Evolutionary conservation across 2,329 filamentous ascomycete species (phyloP), one percentile per base, ranked within the genome.

Genomic region (Aschersonia sp.): DNA sequence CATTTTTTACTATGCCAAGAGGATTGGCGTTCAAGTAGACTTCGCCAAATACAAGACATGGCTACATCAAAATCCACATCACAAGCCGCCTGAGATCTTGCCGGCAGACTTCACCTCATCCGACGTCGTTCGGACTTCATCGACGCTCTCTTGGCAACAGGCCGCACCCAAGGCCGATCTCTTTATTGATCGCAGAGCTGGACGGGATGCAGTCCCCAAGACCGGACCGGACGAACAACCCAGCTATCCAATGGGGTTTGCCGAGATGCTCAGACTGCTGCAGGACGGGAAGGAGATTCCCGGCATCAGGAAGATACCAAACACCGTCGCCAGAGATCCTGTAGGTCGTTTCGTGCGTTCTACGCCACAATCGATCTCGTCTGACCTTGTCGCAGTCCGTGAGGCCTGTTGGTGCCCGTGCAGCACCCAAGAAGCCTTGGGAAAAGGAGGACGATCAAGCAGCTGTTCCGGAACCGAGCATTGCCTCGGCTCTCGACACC

Each of bases 231-330:
- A 54, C n/a, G 66, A 66, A 39, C 71, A 76, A 43, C 83, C 87
- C 39, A 76, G 78, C 1, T 94, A 94, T 57, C 88, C 88, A 4
- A 81, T 81, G 45, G 83, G 80, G 1, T 95, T 96, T 63, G 83
- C 85, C 6, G 81, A 90, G 54, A 87, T 96, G 52, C 82, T 94
- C 48, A 83, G 87, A 57, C 76, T 94, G 47, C 85, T 96, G 47
- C 85, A 86, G 30, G 81, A 79, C 31, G 87, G 87, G 47, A 80
- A 87, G 56, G 82, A 85, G 0, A 83, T 96, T 42, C 87, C 88
- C 1, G 89, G 89, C 1, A 94, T 96, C 58, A 81, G 81, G 55
- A 79, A 94, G 53, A 90, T 96, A 47, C 87, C 89, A 5, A 78
- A 87, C 54, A 92, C 83, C 0, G 70, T 95, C 5, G 70, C 89